Percentiles rank a stretch among this genome's conserved stretches.
Conservation (phyloP, 2,329 filamentous ascomycete species). For the Graphiopsis chlorocephala region DNA sequence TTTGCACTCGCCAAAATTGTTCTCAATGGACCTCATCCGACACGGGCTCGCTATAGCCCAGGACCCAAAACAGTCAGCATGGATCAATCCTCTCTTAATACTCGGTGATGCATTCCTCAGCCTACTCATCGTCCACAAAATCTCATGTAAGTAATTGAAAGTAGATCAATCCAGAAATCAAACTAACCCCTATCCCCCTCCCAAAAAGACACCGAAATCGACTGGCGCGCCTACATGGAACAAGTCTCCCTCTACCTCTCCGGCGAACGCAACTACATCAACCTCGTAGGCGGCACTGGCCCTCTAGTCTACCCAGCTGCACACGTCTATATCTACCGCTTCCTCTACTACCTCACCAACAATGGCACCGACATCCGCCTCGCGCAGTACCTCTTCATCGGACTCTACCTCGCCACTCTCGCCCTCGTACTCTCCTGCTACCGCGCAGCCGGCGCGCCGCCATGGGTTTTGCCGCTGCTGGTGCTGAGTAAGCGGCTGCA, state of each 20-base stretch:
- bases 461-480: slow-evolving; percentile 82
- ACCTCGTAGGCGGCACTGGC: slow-evolving; percentile 83
- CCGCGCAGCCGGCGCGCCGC: slow-evolving; percentile 70
- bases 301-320: slow-evolving; percentile 92
- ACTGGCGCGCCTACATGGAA: slow-evolving; percentile 97
- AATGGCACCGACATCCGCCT: slow-evolving; percentile 70
- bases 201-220: slow-evolving; percentile 83
- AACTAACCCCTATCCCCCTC: background rate
- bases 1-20: background rate
- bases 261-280: slow-evolving; percentile 84
- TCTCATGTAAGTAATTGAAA: slow-evolving; percentile 67
- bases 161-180: background rate
- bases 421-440: slow-evolving; percentile 81
- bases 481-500: slow-evolving; percentile 89
- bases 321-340: slow-evolving; percentile 87
- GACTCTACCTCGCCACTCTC: slow-evolving; percentile 73
- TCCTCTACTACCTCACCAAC: slow-evolving; percentile 74
- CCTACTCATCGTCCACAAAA: slow-evolving; percentile 70
- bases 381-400: slow-evolving; percentile 81
- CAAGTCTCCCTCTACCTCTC: slow-evolving; percentile 75
- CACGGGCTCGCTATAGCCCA: slow-evolving; percentile 42
- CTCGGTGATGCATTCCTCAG: slow-evolving; percentile 70
- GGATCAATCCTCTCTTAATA: slow-evolving; percentile 66
- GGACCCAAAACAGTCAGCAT: slow-evolving; percentile 58
- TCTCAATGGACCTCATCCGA: slow-evolving; percentile 38